These are phyloP conservation scores for Gynostemma pentaphyllum DNA, from an alignment of 306 rosid genomes.

Conservation along the genomic window DNA sequence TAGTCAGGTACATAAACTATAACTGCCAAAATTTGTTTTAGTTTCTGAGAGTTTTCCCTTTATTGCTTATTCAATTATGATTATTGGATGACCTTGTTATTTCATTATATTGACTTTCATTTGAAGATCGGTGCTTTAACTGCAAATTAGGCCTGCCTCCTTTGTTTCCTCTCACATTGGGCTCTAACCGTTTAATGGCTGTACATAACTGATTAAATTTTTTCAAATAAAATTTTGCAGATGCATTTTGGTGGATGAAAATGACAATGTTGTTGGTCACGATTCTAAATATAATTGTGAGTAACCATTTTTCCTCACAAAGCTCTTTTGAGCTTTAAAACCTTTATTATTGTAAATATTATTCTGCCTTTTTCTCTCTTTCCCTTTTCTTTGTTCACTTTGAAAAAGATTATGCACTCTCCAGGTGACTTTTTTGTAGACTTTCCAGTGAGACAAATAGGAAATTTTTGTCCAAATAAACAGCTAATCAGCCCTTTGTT, in stretches of 20 bases:
- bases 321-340: background rate
- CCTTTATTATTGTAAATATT: slow-evolving; percentile 52
- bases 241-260: slow-evolving; percentile 95
- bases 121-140: background rate
- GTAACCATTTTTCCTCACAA: slow-evolving; percentile 15
- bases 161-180: background rate
- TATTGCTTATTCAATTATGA: background rate
- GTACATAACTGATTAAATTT: slow-evolving; percentile 2
- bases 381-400: background rate
- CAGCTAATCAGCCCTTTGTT: background rate
- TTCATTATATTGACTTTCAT: background rate
- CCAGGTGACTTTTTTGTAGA: background rate
- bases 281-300: slow-evolving; percentile 91
- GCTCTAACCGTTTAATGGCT: background rate
- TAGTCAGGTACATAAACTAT: too few species aligned
- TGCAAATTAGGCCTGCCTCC: background rate
- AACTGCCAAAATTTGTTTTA: background rate
- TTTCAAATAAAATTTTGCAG: slow-evolving; percentile 33
- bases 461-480: too few species aligned
- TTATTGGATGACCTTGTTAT: background rate
- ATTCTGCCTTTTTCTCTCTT: background rate
- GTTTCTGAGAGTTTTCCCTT: background rate
- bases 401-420: background rate
- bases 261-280: slow-evolving; percentile 76
- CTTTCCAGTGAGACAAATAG: background rate